phyloP scores from a whole-genome alignment of 164 flowering plant species.

The Hamamelis virginiana region DNA sequence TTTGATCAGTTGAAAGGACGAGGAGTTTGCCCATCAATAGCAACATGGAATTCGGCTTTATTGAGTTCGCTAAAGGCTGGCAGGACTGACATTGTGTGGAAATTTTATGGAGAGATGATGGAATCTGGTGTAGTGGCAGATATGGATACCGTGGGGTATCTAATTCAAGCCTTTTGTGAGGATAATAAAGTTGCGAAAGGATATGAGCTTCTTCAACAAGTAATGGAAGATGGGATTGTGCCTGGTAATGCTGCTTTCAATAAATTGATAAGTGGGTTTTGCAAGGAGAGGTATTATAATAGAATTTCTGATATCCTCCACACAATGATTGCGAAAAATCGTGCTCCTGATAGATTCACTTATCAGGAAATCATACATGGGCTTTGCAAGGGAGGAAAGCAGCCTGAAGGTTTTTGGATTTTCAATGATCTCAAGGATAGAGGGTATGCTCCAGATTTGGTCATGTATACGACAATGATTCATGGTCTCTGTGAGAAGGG shows the following conservation, averaged over 20 bases:
- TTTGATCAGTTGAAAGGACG: constrained; percentile 25
- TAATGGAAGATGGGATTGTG: constrained; percentile 40
- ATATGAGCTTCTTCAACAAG: constrained; percentile 52
- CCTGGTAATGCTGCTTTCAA: constrained; percentile 45
- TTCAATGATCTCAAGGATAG: constrained; percentile 60
- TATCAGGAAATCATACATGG: constrained; percentile 57
- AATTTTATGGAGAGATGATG: constrained; percentile 52
- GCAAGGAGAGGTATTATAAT: constrained; percentile 25
- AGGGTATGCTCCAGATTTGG: constrained; percentile 60
- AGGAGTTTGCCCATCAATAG: constrained; percentile 26
- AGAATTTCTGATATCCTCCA: constrained; percentile 56
- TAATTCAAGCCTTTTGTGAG: constrained; percentile 55
- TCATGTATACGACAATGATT: constrained; percentile 65
- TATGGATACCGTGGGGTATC: constrained; percentile 43
- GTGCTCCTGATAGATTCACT: constrained; percentile 44
- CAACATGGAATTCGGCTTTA: constrained; percentile 53
- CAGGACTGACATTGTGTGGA: constrained; percentile 56
- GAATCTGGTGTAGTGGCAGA: constrained; percentile 38
- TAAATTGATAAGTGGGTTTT: constrained; percentile 48
- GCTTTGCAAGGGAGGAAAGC: constrained; percentile 41
- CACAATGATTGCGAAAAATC: constrained; percentile 58
- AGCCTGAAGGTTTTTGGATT: constrained; percentile 42
- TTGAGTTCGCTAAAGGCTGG: constrained; percentile 32
- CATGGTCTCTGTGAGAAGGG: constrained; percentile 55
- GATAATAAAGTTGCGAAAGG: constrained; percentile 40